Conservation (phyloP, 257 asterid species). For the Paraleonurus japonicus region DNA sequence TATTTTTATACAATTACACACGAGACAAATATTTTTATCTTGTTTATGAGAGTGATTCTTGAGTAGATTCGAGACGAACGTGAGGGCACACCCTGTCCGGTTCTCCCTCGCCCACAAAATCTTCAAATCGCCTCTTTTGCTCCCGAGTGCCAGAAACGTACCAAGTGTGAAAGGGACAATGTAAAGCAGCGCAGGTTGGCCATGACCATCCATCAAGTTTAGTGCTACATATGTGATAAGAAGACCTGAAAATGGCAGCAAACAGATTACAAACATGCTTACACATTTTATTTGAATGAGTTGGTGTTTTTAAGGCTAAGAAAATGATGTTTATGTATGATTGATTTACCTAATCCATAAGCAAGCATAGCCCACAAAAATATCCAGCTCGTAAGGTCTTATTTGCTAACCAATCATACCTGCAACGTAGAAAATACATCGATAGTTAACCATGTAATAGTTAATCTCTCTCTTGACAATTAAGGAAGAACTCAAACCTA, state of each 20-base stretch:
- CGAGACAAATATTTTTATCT: neutral
- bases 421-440: constrained; percentile 29
- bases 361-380: constrained; percentile 97
- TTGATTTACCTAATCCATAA: constrained; percentile 71
- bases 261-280: neutral
- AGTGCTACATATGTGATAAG: constrained; percentile 72
- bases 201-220: constrained; percentile 95
- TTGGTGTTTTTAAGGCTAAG: neutral
- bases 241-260: constrained; percentile 50
- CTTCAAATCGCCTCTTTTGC: constrained; percentile 67
- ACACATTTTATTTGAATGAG: neutral
- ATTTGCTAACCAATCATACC: constrained; percentile 88
- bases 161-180: constrained; percentile 88
- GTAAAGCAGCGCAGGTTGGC: constrained; percentile 93
- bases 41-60: constrained; percentile 37
- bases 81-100: constrained; percentile 78
- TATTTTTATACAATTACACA: constrained; percentile 23
- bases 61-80: constrained; percentile 54
- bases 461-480: neutral
- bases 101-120: constrained; percentile 68
- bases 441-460: neutral
- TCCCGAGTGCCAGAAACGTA: constrained; percentile 61
- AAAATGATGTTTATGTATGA: neutral
- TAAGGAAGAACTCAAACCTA: constrained; percentile 43
- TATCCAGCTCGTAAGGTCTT: constrained; percentile 75